These are phyloP conservation scores for Trichosporon ovoides DNA, from an alignment of 1,284 basidiomycete species.

Conservation along the genomic window DNA sequence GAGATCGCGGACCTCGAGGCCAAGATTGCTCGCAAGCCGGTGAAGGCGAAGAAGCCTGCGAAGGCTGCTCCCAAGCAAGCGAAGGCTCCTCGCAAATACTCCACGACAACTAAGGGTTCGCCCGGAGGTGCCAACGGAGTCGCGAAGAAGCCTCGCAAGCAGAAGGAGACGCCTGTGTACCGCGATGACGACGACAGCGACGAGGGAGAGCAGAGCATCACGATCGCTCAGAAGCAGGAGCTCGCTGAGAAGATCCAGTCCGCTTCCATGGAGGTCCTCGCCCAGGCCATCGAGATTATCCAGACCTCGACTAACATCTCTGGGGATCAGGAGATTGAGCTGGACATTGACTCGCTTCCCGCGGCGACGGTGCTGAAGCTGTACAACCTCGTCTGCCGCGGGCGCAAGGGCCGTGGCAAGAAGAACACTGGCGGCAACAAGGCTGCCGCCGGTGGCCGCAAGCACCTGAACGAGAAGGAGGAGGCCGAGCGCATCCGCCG, in stretches of 20 bases:
- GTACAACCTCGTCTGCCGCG: slow-evolving; percentile 84
- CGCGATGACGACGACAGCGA: slow-evolving; percentile 49
- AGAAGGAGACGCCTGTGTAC: slow-evolving; percentile 35
- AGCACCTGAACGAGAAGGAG: slow-evolving; percentile 55
- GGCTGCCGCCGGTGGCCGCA: slow-evolving; percentile 61
- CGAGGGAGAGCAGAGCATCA: slow-evolving; percentile 50
- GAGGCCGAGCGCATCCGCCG: slow-evolving; percentile 69
- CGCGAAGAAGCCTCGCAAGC: slow-evolving; percentile 40
- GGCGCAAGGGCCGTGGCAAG: slow-evolving; percentile 31
- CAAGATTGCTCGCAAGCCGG: slow-evolving; percentile 24
- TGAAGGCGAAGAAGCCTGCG: slow-evolving; percentile 42
- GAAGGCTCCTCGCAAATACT: slow-evolving; percentile 51
- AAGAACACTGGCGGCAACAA: slow-evolving; percentile 22
- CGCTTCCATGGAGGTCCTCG: slow-evolving; percentile 69
- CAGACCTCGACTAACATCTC: slow-evolving; percentile 81
- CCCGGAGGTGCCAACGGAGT: slow-evolving; percentile 33
- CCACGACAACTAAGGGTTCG: slow-evolving; percentile 29
- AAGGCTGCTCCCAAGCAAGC: slow-evolving; percentile 46
- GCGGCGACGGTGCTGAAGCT: slow-evolving; percentile 76
- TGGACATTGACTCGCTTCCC: slow-evolving; percentile 88
- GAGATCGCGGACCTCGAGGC: slow-evolving; percentile 36
- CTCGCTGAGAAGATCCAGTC: slow-evolving; percentile 82
- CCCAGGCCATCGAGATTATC: slow-evolving; percentile 84
- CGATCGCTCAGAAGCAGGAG: slow-evolving; percentile 93
- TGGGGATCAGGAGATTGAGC: slow-evolving; percentile 89